Evolutionary conservation across 2,329 filamentous ascomycete genomes (phyloP).

Genomic region (Aspergillus sergii): DNA sequence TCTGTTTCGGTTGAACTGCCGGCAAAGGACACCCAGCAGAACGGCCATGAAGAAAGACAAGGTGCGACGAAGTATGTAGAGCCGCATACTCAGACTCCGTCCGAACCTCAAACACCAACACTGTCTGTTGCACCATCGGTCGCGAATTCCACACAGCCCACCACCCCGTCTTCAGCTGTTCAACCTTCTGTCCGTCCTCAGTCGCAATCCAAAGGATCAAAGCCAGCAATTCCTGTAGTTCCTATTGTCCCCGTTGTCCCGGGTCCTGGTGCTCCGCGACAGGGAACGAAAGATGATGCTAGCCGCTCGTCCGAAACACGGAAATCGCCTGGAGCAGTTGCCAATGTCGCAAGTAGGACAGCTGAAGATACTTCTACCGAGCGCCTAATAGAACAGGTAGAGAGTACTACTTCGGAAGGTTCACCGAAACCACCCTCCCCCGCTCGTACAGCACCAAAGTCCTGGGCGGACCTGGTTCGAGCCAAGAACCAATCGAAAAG

Average conservation of each 20-base stretch:
- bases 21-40: conserved; percentile 41
- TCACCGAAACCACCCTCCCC: conserved; percentile 43
- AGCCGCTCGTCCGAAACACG: conserved; percentile 38
- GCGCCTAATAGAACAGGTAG: conserved; percentile 9
- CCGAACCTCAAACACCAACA: conserved; percentile 58
- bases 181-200: conserved; percentile 35
- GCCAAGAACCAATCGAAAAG: conserved; percentile 45
- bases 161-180: conserved; percentile 57
- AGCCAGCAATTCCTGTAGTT: conserved; percentile 44
- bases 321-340: conserved; percentile 29
- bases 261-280: conserved; percentile 37
- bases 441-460: conserved; percentile 57
- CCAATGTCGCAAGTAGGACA: conserved; percentile 11
- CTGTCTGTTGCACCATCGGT: conserved; percentile 63
- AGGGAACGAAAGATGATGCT: conserved; percentile 37
- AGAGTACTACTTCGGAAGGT: conserved; percentile 29
- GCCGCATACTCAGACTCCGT: conserved; percentile 27
- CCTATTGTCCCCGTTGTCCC: conserved; percentile 55
- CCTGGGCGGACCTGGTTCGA: conserved; percentile 70
- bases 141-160: conserved; percentile 56
- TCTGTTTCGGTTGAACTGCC: conserved; percentile 53
- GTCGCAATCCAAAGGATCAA: conserved; percentile 37
- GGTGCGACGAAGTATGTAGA: conserved; percentile 24
- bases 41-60: conserved; percentile 24
- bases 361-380: conserved; percentile 6